These are phyloP conservation scores for Fonsecaea pedrosoi DNA, from an alignment of 2,329 filamentous ascomycete genomes.

Conservation along the genomic window DNA sequence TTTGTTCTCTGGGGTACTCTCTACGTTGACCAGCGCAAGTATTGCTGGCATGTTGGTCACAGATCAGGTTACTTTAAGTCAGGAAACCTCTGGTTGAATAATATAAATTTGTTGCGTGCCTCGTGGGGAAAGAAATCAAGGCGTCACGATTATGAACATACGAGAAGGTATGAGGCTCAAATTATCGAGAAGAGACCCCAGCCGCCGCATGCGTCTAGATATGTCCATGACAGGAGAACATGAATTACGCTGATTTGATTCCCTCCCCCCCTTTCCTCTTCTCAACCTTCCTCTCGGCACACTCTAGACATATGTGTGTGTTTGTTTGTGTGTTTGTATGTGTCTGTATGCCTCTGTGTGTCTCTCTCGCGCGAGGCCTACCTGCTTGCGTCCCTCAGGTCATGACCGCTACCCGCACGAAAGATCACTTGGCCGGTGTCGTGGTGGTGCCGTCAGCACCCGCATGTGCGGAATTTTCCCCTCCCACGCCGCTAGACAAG, in stretches of 20 bases:
- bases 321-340: no score
- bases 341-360: no score
- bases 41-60: conserved; percentile 76
- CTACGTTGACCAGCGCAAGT: conserved; percentile 78
- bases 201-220: neutral
- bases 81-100: conserved; percentile 7
- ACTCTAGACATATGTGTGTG: neutral
- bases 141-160: neutral
- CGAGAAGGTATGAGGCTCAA: neutral
- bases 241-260: neutral
- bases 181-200: neutral
- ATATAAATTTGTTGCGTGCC: neutral
- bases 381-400: no score
- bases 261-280: neutral
- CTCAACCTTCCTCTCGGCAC: neutral
- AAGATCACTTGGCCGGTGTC: neutral
- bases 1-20: conserved; percentile 76
- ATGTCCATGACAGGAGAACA: neutral
- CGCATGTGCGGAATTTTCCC: neutral
- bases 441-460: neutral
- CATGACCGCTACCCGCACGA: no score
- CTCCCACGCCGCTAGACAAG: neutral
- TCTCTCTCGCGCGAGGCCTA: no score
- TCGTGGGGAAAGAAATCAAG: neutral
- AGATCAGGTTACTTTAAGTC: conserved; percentile 28